phyloP scores from a whole-genome alignment of 2,329 filamentous ascomycete species.

The Fusarium denticulatum region DNA sequence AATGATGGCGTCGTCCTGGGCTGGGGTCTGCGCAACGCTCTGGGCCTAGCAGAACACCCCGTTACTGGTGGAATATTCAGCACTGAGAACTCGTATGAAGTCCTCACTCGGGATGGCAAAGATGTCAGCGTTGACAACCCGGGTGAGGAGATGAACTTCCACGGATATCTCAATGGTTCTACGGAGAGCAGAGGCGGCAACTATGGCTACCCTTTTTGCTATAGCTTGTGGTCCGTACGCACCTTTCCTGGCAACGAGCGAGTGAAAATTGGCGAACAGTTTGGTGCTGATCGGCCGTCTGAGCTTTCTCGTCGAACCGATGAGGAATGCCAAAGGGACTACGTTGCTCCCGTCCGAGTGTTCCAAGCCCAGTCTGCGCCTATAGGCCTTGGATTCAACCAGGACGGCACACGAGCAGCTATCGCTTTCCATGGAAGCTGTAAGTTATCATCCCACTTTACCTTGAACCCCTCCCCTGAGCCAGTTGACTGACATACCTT shows the following conservation, averaged over 20 bases:
- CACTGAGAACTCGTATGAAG: slow-evolving; percentile 77
- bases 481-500: slow-evolving; percentile 4
- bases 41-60: slow-evolving; percentile 72
- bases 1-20: slow-evolving; percentile 63
- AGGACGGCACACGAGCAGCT: slow-evolving; percentile 67
- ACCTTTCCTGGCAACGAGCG: slow-evolving; percentile 52
- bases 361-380: slow-evolving; percentile 75
- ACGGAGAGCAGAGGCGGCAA: slow-evolving; percentile 57
- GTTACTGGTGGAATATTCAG: slow-evolving; percentile 62
- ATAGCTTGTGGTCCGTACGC: slow-evolving; percentile 69
- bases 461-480: not conserved
- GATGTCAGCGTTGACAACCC: slow-evolving; percentile 76
- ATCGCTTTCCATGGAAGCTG: slow-evolving; percentile 79
- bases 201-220: slow-evolving; percentile 78
- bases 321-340: slow-evolving; percentile 54
- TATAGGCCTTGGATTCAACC: slow-evolving; percentile 74
- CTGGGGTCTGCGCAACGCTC: slow-evolving; percentile 74
- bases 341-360: slow-evolving; percentile 64
- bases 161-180: slow-evolving; percentile 63
- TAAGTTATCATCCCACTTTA: slow-evolving; percentile 46
- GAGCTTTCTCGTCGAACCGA: slow-evolving; percentile 52
- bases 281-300: slow-evolving; percentile 48
- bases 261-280: slow-evolving; percentile 61
- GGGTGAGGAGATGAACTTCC: slow-evolving; percentile 78
- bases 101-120: slow-evolving; percentile 65